phyloP scores from a whole-genome alignment of 1,284 basidiomycete genomes.

The Irpex rosettiformis region DNA sequence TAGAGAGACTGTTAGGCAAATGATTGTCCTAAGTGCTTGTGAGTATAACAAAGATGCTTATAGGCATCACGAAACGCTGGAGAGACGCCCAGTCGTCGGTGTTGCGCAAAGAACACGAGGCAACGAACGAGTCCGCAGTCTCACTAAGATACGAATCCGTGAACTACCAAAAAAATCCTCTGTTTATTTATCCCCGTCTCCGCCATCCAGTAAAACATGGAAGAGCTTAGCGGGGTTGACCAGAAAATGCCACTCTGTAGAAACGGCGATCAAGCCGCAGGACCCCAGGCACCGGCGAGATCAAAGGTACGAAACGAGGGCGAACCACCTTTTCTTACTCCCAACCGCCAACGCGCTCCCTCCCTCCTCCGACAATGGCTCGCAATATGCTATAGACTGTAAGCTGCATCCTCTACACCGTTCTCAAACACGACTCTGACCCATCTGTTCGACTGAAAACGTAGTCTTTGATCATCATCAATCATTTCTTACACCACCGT shows the following conservation, averaged over 20 bases:
- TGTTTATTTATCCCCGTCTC: no score
- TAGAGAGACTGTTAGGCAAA: no score
- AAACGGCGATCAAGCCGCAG: neutral
- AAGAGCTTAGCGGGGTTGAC: neutral
- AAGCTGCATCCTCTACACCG: neutral
- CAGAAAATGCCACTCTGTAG: neutral
- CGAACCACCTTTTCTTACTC: neutral
- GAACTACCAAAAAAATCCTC: no score
- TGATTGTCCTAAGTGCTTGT: no score
- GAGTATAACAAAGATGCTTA: no score
- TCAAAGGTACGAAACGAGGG: neutral
- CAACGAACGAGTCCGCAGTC: no score
- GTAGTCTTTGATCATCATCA: conserved; percentile 12
- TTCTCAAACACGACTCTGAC: neutral
- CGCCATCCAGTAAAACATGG: no score
- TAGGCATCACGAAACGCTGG: no score
- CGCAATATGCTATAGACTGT: neutral
- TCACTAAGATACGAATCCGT: no score
- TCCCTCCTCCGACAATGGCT: neutral
- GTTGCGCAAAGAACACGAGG: no score
- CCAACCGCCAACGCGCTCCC: neutral
- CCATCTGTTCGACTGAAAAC: neutral
- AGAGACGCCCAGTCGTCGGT: no score
- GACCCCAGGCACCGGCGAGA: neutral
- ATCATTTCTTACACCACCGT: conserved; percentile 12